phyloP scores from a whole-genome alignment of 768 basidiomycete genomes.

The Leccinum imitatum region DNA sequence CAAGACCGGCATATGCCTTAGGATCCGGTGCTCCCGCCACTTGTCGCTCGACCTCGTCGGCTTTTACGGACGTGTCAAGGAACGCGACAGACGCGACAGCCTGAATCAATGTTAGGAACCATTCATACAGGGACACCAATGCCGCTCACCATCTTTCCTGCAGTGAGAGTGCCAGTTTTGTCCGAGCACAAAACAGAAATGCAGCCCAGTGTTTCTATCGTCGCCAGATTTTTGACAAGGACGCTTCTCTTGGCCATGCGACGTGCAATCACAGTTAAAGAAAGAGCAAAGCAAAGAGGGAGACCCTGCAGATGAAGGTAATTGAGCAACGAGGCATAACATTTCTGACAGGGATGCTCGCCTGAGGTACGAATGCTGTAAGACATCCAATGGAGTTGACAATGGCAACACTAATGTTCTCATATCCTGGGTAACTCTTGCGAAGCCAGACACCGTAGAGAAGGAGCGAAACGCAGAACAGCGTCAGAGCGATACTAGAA shows the following conservation, averaged over 20 bases:
- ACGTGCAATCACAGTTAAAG: slow-evolving; percentile 47
- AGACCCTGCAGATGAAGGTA: slow-evolving; percentile 29
- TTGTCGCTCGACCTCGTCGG: slow-evolving; percentile 20
- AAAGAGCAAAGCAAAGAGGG: slow-evolving; percentile 47
- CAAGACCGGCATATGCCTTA: slow-evolving; percentile 25
- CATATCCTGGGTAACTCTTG: slow-evolving; percentile 33
- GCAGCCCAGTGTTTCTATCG: slow-evolving; percentile 52
- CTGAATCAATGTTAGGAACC: slow-evolving; percentile 18
- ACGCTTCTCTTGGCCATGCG: slow-evolving; percentile 49
- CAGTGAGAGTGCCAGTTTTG: slow-evolving; percentile 54
- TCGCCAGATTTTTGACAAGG: slow-evolving; percentile 51
- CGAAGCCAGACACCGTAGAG: slow-evolving; percentile 45
- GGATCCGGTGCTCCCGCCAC: slow-evolving; percentile 12
- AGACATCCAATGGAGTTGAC: slow-evolving; percentile 40
- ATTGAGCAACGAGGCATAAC: not conserved
- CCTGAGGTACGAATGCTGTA: slow-evolving; percentile 44
- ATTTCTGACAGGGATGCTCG: slow-evolving; percentile 3
- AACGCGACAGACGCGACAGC: slow-evolving; percentile 42
- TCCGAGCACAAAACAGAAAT: slow-evolving; percentile 55
- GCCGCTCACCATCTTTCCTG: slow-evolving; percentile 44
- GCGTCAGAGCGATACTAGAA: slow-evolving; percentile 39
- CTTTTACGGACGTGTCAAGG: slow-evolving; percentile 26
- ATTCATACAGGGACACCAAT: not conserved
- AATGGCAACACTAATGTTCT: slow-evolving; percentile 36
- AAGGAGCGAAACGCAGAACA: slow-evolving; percentile 42